Base-by-base conservation (phyloP, 768 basidiomycete species). In the Rickenella mellea region DNA sequence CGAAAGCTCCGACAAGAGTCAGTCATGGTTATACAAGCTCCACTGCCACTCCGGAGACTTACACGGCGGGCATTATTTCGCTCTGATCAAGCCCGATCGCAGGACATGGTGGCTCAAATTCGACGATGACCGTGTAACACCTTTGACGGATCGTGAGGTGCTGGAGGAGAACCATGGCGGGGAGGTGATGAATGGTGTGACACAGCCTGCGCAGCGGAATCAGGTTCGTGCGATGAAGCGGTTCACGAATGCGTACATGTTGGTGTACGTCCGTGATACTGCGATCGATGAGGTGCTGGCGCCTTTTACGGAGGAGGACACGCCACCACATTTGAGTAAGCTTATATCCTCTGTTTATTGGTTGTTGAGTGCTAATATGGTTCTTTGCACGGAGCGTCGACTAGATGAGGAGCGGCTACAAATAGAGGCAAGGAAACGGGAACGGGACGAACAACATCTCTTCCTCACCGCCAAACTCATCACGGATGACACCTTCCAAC, bases 171-270 rank as follows among this genome's bases (percentile, higher is more conserved):
- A 98, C 60, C 98, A 86, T 53, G 96, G 96, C 17, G 96, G 96
- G 36, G 96, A 99, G 63, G 67, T 80, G 7, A 57, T 87, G 47
- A 91, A 87, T 49, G 85, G 86, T 2, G 53, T 82, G 28, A 74
- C 80, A 12, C 81, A 84, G 0, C 74, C 81, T 2, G 64, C 85
- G 47, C 79, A 92, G 60, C 83, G 92, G 41, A 91, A 90, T 51
- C 92, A 93, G 63, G 86, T 89, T 11, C 76, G 93, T 27, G 84
- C 93, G 6, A 83, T 96, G 74, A 98, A 98, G 65, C 83, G 94
- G 38, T 98, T 98, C 65, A 98, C 94, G 19, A 98, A 98, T 62
- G 96, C 96, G 30, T 99, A 99, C 69, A 98, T 99, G 96, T 69
- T 99, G 75, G 96, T 99, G 25, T 98, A 99, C 62, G 78, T 97